Evolutionary conservation across 2,329 filamentous ascomycete genomes (phyloP), one percentile per base, ranked within the genome.

Genomic region (Aspergillus tanneri): DNA sequence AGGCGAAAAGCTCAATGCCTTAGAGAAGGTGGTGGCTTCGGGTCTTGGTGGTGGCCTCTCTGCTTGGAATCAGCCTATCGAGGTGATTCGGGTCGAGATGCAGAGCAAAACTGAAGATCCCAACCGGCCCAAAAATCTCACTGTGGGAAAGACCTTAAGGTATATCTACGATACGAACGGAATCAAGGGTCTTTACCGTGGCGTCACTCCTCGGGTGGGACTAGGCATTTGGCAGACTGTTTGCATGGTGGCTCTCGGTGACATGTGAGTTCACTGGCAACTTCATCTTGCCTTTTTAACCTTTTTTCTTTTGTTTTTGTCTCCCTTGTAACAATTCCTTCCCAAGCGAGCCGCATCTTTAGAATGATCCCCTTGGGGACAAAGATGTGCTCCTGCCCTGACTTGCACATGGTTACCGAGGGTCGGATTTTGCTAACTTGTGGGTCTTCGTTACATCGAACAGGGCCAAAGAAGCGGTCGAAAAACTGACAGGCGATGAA

Each of bases 1-100:
- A 10, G 78, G 79, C 59, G 83, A 92, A 69, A 90, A 89, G 78
- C 83, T 99, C 56, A 78, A 76, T 59, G 83, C 87, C 23, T 68
- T 77, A 52, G 93, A 99, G 80, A 97, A 97, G 83, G 86, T 99
- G 67, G 70, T 89, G 48, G 91, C 93, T 39, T 89, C 86, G 55
- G 83, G 84, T 57, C 70, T 99, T 8, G 93, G 93, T 77, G 93
- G 93, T 82, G 93, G 93, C 69, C 80, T 99, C 64, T 90, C 85
- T 55, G 93, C 93, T 57, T 99, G 93, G 93, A 99, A 99, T 77
- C 93, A 99, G 81, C 93, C 93, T 55, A 99, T 99, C 70, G 93
- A 99, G 83, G 93, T 99, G 70, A 96, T 99, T 71, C 90, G 93
- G 57, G 92, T 99, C 54, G 93, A 99, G 83, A 96, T 99, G 90